Conservation (phyloP, 495 filamentous ascomycete genomes). For the Clohesyomyces aquaticus region DNA sequence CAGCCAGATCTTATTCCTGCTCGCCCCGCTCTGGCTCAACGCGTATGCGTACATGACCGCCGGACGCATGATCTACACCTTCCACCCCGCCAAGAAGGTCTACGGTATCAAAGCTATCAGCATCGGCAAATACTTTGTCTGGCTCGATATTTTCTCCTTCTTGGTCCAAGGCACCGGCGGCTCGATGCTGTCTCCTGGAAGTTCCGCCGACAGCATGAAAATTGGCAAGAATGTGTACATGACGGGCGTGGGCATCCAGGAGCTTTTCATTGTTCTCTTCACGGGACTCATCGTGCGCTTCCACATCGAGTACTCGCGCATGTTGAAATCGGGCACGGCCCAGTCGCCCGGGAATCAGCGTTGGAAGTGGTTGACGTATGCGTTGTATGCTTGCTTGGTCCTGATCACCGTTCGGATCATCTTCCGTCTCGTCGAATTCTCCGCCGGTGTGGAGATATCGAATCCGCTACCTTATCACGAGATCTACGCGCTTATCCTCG, state of each 20-base stretch:
- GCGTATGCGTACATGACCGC: constrained; percentile 73
- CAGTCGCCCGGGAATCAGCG: background rate
- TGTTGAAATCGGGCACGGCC: constrained; percentile 32
- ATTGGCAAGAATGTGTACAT: constrained; percentile 63
- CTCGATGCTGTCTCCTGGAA: constrained; percentile 45
- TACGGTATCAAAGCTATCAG: constrained; percentile 54
- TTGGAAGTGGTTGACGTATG: constrained; percentile 55
- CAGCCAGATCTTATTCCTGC: constrained; percentile 33
- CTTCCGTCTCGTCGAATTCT: constrained; percentile 63
- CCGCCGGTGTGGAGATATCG: constrained; percentile 43
- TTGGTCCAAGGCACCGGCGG: constrained; percentile 64
- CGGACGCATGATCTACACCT: constrained; percentile 63
- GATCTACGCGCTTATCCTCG: constrained; percentile 58
- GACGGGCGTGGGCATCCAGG: constrained; percentile 63
- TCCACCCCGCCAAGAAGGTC: constrained; percentile 54
- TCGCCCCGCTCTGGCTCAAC: constrained; percentile 55
- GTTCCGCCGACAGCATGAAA: constrained; percentile 36
- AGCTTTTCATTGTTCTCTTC: constrained; percentile 63
- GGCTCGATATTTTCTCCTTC: constrained; percentile 65
- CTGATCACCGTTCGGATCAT: constrained; percentile 64
- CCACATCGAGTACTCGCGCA: constrained; percentile 48
- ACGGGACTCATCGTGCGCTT: constrained; percentile 53
- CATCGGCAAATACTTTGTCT: constrained; percentile 63
- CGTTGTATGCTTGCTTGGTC: constrained; percentile 55
- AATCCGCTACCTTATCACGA: constrained; percentile 59